These are phyloP conservation scores for Blastobotrys illinoisensis DNA, from an alignment of 1,139 yeast genomes.

Conservation along the genomic window DNA sequence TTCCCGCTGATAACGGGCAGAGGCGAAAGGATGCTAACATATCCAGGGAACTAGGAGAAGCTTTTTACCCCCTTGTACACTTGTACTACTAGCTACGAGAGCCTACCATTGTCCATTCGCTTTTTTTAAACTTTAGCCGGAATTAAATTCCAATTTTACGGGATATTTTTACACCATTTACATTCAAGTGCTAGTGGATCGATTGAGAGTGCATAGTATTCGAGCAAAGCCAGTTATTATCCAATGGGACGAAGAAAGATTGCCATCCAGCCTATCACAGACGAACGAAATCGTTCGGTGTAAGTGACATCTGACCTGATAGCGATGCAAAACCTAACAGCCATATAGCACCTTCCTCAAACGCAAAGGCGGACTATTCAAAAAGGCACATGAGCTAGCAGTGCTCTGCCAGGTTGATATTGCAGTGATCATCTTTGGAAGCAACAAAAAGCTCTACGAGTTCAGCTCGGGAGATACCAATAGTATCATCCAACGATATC, in stretches of 20 bases:
- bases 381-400: constrained; percentile 92
- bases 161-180: constrained; percentile 1
- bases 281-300: constrained; percentile 72
- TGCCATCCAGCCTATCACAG: constrained; percentile 83
- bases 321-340: background rate
- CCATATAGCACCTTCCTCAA: constrained; percentile 71
- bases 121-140: constrained; percentile 1
- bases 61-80: background rate
- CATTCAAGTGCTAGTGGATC: background rate
- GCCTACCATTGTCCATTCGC: background rate
- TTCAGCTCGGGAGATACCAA: constrained; percentile 68
- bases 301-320: constrained; percentile 20
- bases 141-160: constrained; percentile 1
- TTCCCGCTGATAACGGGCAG: background rate
- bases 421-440: constrained; percentile 87
- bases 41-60: background rate
- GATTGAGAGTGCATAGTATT: background rate
- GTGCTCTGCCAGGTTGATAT: constrained; percentile 90
- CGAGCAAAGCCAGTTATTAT: background rate
- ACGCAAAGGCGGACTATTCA: constrained; percentile 90
- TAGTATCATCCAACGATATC: constrained; percentile 54
- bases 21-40: background rate
- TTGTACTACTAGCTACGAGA: background rate
- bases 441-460: constrained; percentile 77
- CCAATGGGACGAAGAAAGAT: constrained; percentile 95